Conservation (phyloP, 768 basidiomycete species). For the Leccinellum albellum region DNA sequence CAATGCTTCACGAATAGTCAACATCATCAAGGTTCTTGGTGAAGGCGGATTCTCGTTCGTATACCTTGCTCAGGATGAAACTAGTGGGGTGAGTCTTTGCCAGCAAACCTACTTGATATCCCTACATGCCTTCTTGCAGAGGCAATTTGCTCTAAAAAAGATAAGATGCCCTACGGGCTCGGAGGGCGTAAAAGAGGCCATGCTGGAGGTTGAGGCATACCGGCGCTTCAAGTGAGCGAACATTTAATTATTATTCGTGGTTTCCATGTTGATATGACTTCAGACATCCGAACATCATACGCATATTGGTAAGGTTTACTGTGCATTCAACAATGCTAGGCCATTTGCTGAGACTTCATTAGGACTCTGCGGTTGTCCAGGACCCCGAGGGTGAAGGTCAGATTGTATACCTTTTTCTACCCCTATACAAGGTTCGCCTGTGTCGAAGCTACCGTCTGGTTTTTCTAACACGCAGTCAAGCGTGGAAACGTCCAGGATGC, state of each 20-base stretch:
- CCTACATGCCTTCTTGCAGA: conserved; percentile 36
- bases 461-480: conserved; percentile 36
- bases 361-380: conserved; percentile 94
- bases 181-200: conserved; percentile 84
- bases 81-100: conserved; percentile 61
- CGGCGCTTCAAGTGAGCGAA: conserved; percentile 81
- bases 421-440: conserved; percentile 75
- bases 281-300: conserved; percentile 96
- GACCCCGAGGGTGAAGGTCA: conserved; percentile 91
- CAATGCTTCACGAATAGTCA: conserved; percentile 45
- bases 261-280: not conserved
- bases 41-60: conserved; percentile 96
- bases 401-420: conserved; percentile 94
- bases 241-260: not conserved
- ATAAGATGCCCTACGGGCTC: conserved; percentile 87
- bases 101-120: not conserved
- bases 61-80: conserved; percentile 82
- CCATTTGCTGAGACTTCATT: conserved; percentile 1
- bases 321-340: not conserved
- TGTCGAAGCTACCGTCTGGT: not conserved
- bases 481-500: conserved; percentile 93
- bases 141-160: conserved; percentile 96
- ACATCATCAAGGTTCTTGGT: conserved; percentile 88
- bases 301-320: conserved; percentile 61
- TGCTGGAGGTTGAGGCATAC: conserved; percentile 91